phyloP scores from a whole-genome alignment of 768 basidiomycete species.

The Lyophyllum atratum region DNA sequence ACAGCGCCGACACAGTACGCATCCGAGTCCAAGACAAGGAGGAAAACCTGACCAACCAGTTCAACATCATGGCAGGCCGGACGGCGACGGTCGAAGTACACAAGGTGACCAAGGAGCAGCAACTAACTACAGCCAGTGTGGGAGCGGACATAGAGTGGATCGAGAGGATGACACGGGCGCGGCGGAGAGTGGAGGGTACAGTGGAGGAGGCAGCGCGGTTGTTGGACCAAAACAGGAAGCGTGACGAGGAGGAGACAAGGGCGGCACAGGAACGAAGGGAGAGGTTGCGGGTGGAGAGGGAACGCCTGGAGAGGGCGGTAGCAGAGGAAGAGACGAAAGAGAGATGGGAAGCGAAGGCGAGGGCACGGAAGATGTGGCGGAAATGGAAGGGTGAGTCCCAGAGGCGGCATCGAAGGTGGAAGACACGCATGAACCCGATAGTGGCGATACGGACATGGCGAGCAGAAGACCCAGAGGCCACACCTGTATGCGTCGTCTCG shows the following conservation, averaged over 20 bases:
- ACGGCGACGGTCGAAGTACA: background rate
- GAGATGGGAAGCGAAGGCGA: background rate
- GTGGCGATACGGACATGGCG: background rate
- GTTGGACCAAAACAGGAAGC: background rate
- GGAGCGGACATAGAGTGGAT: background rate
- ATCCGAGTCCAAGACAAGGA: background rate
- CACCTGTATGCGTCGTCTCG: background rate
- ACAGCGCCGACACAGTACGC: constrained; percentile 13
- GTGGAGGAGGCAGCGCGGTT: no score
- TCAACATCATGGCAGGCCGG: background rate
- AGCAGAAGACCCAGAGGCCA: background rate
- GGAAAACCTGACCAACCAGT: background rate
- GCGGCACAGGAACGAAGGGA: background rate
- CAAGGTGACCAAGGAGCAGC: background rate
- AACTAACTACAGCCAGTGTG: background rate
- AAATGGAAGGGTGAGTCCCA: background rate
- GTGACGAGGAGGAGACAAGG: background rate
- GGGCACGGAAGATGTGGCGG: background rate
- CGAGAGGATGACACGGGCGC: no score
- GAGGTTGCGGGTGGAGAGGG: background rate
- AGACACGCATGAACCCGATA: background rate
- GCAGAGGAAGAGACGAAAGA: background rate
- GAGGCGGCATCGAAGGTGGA: background rate
- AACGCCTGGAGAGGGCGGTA: background rate
- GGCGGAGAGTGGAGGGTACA: no score